Base-by-base conservation (phyloP, 192 early-diverging fungal species). In the Umbelopsis sp. region DNA sequence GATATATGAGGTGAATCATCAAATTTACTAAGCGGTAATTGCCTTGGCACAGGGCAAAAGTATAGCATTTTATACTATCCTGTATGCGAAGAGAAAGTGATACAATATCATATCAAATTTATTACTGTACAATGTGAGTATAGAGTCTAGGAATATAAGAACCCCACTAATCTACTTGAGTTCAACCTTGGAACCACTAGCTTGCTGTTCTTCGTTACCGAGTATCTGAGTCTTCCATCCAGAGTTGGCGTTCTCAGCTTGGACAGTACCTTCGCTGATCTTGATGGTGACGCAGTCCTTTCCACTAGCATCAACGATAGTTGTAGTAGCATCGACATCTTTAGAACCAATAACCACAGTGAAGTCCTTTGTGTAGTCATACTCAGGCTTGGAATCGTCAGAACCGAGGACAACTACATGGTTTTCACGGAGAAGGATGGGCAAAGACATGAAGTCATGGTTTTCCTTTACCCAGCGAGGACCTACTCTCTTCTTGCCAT, bases 401-500 rank as follows among this genome's bases (percentile, higher is more conserved):
- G 55, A 61, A 8, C 55, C 55, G 27, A 61, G 27, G 25, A 61
- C 55, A 61, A 61, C 55, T 1, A 61, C 30, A 25, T 61, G 55
- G 16, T 61, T 61, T 61, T 61, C 55, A 61, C 55, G 55, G 30
- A 61, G 27, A 30, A 61, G 33, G 16, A 61, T 61, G 2, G 55
- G 55, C 11, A 61, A 25, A 18, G 55, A 61, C 21, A 61, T 25
- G 30, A 61, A 61, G 55, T 61, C 55, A 16, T 61, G 55, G 12
- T 61, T 61, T 16, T 61, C 55, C 27, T 61, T 61, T 8, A 61
- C 27, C 55, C 55, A 61, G 11, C 55, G 25, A 35, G 55, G 55
- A 35, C 55, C 55, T 18, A 61, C 55, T 12, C 55, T 25, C 55
- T 61, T 61, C 55, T 61, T 61, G 25, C 55, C 55, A 61, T 61